phyloP scores from a whole-genome alignment of 345 rosid genomes.

The Salix brachista region DNA sequence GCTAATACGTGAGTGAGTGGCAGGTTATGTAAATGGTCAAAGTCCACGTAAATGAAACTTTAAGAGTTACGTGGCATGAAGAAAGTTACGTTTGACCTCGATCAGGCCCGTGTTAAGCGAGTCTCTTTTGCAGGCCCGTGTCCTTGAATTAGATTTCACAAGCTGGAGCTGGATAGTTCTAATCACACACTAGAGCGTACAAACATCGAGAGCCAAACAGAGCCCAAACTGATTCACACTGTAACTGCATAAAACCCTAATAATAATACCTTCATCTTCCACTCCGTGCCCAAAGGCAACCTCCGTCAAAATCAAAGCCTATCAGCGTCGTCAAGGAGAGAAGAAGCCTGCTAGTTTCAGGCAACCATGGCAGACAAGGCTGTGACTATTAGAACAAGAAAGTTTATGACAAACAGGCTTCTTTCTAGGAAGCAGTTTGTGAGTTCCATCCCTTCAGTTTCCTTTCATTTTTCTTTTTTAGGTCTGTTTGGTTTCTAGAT shows the following conservation, averaged over 20 bases:
- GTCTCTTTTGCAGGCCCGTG: not conserved
- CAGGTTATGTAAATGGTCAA: too few species aligned
- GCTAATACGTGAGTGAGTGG: too few species aligned
- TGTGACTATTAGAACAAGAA: constrained; percentile 44
- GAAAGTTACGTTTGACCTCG: too few species aligned
- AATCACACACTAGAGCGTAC: not conserved
- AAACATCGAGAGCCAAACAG: not conserved
- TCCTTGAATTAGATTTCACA: not conserved
- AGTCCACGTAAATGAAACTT: too few species aligned
- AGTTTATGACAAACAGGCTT: constrained; percentile 56
- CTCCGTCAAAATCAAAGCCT: not conserved
- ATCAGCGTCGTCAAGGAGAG: not conserved
- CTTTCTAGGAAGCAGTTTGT: constrained; percentile 56
- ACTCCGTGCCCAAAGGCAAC: not conserved
- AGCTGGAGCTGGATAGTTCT: not conserved
- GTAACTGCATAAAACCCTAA: not conserved
- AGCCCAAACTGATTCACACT: not conserved
- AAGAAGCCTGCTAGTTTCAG: not conserved
- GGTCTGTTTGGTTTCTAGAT: not conserved
- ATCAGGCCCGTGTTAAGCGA: too few species aligned
- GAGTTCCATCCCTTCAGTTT: not conserved
- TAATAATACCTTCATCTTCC: too few species aligned
- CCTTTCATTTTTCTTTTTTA: not conserved
- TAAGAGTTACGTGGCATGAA: too few species aligned
- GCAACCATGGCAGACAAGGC: constrained; percentile 49